Evolutionary conservation across 345 rosid genomes (phyloP), one percentile per base, ranked within the genome.

Genomic region (Gossypium ekmanianum): DNA sequence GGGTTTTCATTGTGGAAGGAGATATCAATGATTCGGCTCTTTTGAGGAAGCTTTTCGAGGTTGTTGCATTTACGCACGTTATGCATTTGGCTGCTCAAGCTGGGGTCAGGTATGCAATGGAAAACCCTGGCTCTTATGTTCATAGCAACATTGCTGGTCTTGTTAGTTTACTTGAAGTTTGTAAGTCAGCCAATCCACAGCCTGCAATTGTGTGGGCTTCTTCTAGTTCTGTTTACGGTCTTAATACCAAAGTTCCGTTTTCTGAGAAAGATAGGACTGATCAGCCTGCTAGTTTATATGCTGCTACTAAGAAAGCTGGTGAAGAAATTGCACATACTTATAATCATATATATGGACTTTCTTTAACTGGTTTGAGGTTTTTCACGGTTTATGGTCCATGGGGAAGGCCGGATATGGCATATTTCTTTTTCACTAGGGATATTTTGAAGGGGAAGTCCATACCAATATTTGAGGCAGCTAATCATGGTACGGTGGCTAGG

Each of bases 351-450:
- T 88, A 93, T 68, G 97, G 97, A 1, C 83, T 93, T 63, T 93
- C 97, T 0, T 83, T 93, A 27, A 93, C 98, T 2, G 98, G 98
- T 43, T 76, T 93, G 73, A 81, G 98, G 62, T 93, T 93, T 65
- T 93, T 93, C 83, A 93, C 98, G 0, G 98, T 93, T 29, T 93
- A 93, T 66, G 98, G 98, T 3, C 98, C 97, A 1, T 91, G 98
- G 98, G 98, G 98, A 18, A 88, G 98, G 70, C 98, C 98, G 8
- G 98, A 93, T 81, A 93, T 91, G 98, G 97, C 98, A 4, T 93
- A 93, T 80, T 93, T 91, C 88, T 93, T 91, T 81, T 93, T 92
- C 78, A 91, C 97, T 0, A 92, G 72, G 75, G 93, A 92, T 77
- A 89, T 92, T 10, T 76, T 92, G 72, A 88, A 87, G 67, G 90